A percentile compares a stretch with the other conserved stretches of the same genome.
These are phyloP conservation scores for Pharnaceum exiguum DNA, from an alignment of 148 eudicot species.

Conservation along the genomic window DNA sequence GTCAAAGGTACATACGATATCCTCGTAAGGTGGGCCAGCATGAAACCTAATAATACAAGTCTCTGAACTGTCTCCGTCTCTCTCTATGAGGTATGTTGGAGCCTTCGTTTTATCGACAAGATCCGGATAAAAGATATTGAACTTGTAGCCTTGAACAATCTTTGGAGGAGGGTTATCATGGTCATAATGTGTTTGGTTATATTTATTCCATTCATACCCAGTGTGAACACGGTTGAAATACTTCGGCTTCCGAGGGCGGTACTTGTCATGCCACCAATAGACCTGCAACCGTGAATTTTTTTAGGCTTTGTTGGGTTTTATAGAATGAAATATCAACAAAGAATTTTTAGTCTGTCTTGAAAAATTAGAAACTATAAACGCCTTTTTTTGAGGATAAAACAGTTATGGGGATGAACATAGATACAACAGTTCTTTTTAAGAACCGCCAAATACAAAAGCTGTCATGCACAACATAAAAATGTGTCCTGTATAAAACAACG, in stretches of 20 bases:
- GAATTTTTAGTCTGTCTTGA: no score
- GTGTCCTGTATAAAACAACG: no score
- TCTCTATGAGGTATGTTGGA: slow-evolving; percentile 72
- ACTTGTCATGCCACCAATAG: slow-evolving; percentile 99
- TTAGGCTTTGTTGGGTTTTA: neutral
- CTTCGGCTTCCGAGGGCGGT: slow-evolving; percentile 95
- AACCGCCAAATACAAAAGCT: no score
- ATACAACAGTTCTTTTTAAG: no score
- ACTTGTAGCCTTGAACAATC: slow-evolving; percentile 96
- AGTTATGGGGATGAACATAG: no score
- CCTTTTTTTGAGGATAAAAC: no score
- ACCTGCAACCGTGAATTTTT: slow-evolving; percentile 43
- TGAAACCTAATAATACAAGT: slow-evolving; percentile 92
- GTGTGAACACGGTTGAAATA: slow-evolving; percentile 98
- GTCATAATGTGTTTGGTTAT: slow-evolving; percentile 97
- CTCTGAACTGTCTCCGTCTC: slow-evolving; percentile 86
- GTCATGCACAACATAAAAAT: no score
- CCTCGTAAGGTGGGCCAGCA: slow-evolving; percentile 98
- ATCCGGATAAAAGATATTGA: slow-evolving; percentile 94
- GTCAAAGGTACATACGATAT: slow-evolving; percentile 60
- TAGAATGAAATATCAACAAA: no score
- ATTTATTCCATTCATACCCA: slow-evolving; percentile 99
- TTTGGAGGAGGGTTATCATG: slow-evolving; percentile 97
- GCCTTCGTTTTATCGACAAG: slow-evolving; percentile 90
- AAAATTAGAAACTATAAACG: no score